Percentiles rank a stretch among this genome's conserved stretches.
Conservation (phyloP, 176 grass and related monocot species). For the Bothriochloa decipiens region DNA sequence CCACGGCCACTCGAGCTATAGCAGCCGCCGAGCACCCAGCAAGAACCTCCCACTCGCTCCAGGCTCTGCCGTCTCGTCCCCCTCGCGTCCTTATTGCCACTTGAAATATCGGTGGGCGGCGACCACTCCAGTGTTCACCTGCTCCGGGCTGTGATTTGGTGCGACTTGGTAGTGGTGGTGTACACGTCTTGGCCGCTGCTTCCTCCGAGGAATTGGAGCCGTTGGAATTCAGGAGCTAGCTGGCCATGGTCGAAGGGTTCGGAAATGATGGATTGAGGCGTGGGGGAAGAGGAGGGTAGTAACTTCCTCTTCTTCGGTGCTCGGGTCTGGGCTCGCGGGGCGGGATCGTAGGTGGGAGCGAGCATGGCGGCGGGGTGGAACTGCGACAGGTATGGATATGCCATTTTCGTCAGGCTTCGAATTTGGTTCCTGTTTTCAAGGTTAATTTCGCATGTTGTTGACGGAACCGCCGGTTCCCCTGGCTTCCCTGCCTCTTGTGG, state of each 20-base stretch:
- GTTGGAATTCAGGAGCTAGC: slow-evolving; percentile 15
- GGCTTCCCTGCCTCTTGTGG: neutral
- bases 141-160: slow-evolving; percentile 23
- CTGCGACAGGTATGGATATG: slow-evolving; percentile 52
- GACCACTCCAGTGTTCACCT: neutral
- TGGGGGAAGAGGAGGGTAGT: slow-evolving; percentile 50
- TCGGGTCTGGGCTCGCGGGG: slow-evolving; percentile 17
- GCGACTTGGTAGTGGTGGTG: slow-evolving; percentile 20
- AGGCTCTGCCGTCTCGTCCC: too few species aligned
- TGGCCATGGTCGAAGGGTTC: slow-evolving; percentile 52
- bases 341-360: neutral
- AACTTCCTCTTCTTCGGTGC: slow-evolving; percentile 54
- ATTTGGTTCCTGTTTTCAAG: neutral
- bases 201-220: slow-evolving; percentile 27
- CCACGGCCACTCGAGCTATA: neutral
- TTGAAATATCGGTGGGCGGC: slow-evolving; percentile 26
- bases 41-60: neutral
- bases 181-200: slow-evolving; percentile 10
- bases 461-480: neutral
- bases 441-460: slow-evolving; percentile 31
- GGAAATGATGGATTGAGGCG: slow-evolving; percentile 67
- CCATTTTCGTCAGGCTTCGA: slow-evolving; percentile 12
- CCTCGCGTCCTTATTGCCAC: too few species aligned
- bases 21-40: slow-evolving; percentile 33
- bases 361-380: slow-evolving; percentile 25